These are phyloP conservation scores for Calonectria naviculata DNA, from an alignment of 2,329 filamentous ascomycete genomes.

Conservation along the genomic window DNA sequence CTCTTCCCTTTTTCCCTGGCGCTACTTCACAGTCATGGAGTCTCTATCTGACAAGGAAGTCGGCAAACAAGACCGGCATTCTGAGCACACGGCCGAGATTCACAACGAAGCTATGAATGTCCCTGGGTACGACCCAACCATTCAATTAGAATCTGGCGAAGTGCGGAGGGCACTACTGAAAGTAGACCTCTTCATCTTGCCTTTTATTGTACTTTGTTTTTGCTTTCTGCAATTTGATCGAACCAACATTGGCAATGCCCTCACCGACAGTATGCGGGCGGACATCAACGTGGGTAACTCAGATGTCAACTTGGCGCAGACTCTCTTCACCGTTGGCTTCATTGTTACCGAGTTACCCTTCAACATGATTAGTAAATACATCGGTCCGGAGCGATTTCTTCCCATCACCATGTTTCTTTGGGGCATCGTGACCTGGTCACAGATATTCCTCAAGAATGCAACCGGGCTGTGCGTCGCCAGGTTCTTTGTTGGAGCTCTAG, in stretches of 20 bases:
- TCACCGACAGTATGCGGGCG: constrained; percentile 61
- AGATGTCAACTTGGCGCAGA: constrained; percentile 64
- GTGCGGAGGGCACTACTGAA: constrained; percentile 31
- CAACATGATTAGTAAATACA: constrained; percentile 42
- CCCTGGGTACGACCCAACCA: constrained; percentile 37
- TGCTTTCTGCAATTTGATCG: constrained; percentile 48
- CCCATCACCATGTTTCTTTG: constrained; percentile 45
- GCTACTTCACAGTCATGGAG: no score
- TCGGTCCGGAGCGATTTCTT: constrained; percentile 42
- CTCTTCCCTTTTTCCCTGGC: no score
- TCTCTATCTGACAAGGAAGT: constrained; percentile 25
- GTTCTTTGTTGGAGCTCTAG: constrained; percentile 44
- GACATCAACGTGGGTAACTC: constrained; percentile 61
- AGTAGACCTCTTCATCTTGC: constrained; percentile 42
- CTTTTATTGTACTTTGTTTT: constrained; percentile 45
- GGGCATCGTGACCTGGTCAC: constrained; percentile 43
- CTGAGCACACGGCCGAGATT: constrained; percentile 22
- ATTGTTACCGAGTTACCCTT: constrained; percentile 54
- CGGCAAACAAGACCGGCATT: neutral
- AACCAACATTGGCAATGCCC: constrained; percentile 59
- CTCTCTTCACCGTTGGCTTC: constrained; percentile 61
- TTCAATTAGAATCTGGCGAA: constrained; percentile 25
- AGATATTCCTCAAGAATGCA: constrained; percentile 41
- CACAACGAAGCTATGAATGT: constrained; percentile 30
- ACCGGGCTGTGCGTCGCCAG: constrained; percentile 38